A percentile compares a stretch with the other conserved stretches of the same genome.
Evolutionary conservation across 2,329 filamentous ascomycete species (phyloP).

Genomic region (Claviceps digitariae): DNA sequence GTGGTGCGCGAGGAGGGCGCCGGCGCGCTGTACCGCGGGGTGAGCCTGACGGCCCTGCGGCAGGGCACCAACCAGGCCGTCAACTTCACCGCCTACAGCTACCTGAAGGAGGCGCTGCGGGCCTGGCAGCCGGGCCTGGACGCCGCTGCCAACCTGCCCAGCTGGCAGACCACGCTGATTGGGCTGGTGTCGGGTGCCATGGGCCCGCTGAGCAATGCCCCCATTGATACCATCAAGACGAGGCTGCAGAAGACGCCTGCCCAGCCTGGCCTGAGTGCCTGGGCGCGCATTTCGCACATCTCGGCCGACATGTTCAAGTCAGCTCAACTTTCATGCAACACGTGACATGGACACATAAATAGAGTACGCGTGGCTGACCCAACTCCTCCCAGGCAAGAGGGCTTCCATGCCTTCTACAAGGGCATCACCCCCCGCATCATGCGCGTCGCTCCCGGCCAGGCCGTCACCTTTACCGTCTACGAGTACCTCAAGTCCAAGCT

Average conservation of each 20-base stretch:
- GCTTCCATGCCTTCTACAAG: conserved; percentile 93
- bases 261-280: conserved; percentile 64
- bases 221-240: conserved; percentile 99
- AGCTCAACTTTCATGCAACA: too few species aligned
- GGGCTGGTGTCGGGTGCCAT: conserved; percentile 87
- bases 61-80: conserved; percentile 97
- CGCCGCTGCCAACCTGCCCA: conserved; percentile 52
- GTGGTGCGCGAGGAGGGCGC: conserved; percentile 85
- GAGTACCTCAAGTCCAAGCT: conserved; percentile 62
- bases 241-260: conserved; percentile 82
- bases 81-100: conserved; percentile 96
- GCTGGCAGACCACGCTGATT: conserved; percentile 82
- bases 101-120: conserved; percentile 73
- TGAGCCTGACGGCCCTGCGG: conserved; percentile 80
- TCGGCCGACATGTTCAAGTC: conserved; percentile 72
- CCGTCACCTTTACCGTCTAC: conserved; percentile 63
- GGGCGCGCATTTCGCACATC: conserved; percentile 66
- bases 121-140: conserved; percentile 52
- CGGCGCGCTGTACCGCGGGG: conserved; percentile 80
- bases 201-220: conserved; percentile 90
- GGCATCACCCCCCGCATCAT: conserved; percentile 96
- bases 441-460: conserved; percentile 93
- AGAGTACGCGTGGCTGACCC: too few species aligned
- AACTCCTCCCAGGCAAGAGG: conserved; percentile 56
- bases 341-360: too few species aligned